Evolutionary conservation across 768 basidiomycete genomes (phyloP).

Genomic region (Clitopilus hobsonii): DNA sequence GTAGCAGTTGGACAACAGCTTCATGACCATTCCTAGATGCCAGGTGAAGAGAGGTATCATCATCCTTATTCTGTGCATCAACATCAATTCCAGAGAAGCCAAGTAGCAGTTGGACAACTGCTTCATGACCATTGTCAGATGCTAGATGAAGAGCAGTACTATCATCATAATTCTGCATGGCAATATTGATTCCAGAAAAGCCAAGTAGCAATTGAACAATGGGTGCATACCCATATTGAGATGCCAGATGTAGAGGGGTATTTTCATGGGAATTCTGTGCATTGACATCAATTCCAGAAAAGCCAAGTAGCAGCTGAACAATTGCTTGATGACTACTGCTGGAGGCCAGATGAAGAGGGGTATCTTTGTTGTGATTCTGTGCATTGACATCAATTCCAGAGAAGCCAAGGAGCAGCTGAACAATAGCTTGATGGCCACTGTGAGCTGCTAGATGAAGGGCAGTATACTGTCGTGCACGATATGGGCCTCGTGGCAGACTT

Average conservation of each 20-base stretch:
- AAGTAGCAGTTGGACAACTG: not conserved
- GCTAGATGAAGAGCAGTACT: not conserved
- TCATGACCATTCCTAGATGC: not conserved
- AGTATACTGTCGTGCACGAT: not conserved
- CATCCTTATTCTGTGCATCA: not conserved
- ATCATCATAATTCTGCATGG: no score
- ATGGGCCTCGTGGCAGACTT: no score
- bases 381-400: not conserved
- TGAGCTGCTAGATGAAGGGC: not conserved
- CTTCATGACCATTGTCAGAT: not conserved
- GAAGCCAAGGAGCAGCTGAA: not conserved
- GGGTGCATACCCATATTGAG: not conserved
- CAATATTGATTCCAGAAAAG: not conserved
- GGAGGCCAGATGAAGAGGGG: not conserved
- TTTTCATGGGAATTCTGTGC: not conserved
- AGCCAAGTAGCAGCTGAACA: not conserved
- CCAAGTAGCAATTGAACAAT: not conserved
- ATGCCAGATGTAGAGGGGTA: not conserved
- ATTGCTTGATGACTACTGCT: not conserved
- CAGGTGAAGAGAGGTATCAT: not conserved
- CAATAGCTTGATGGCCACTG: not conserved
- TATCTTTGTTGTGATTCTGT: not conserved
- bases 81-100: not conserved
- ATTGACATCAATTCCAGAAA: not conserved
- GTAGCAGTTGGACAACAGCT: not conserved